Conservation (phyloP, 2,329 filamentous ascomycete genomes). For the Madurella mycetomatis region DNA sequence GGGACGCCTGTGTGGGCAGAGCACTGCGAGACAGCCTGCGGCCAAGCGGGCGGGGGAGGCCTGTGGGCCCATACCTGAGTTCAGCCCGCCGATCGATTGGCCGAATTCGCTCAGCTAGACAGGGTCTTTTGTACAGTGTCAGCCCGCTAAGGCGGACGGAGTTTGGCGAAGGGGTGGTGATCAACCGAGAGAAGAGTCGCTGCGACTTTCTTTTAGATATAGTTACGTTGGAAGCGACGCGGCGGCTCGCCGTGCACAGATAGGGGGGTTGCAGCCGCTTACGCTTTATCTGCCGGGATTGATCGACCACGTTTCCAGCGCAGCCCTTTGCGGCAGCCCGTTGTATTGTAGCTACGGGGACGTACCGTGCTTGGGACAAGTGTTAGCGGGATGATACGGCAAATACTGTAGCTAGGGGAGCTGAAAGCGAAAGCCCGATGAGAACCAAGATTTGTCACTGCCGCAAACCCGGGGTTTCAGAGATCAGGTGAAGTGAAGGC, state of each 20-base stretch:
- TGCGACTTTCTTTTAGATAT: not conserved
- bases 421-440: too few relatives aligned
- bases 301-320: too few relatives aligned
- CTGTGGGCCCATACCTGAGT: not conserved
- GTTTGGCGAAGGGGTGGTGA: not conserved
- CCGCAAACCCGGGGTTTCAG: too few relatives aligned
- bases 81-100: not conserved
- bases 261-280: conserved; percentile 6
- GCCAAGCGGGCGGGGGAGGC: not conserved
- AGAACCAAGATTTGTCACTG: too few relatives aligned
- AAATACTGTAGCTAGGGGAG: too few relatives aligned
- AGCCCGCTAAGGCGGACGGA: not conserved
- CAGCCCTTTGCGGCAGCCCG: too few relatives aligned
- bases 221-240: not conserved
- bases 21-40: not conserved
- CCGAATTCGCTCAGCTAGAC: conserved; percentile 13
- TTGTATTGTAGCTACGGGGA: too few relatives aligned
- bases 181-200: not conserved
- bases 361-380: too few relatives aligned
- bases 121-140: not conserved
- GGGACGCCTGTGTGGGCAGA: not conserved
- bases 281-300: too few relatives aligned
- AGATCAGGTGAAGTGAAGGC: too few relatives aligned
- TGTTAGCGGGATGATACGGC: too few relatives aligned
- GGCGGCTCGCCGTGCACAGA: conserved; percentile 2